Base-by-base conservation (phyloP, 441 rosid genomes). In the Geranium incanum region DNA sequence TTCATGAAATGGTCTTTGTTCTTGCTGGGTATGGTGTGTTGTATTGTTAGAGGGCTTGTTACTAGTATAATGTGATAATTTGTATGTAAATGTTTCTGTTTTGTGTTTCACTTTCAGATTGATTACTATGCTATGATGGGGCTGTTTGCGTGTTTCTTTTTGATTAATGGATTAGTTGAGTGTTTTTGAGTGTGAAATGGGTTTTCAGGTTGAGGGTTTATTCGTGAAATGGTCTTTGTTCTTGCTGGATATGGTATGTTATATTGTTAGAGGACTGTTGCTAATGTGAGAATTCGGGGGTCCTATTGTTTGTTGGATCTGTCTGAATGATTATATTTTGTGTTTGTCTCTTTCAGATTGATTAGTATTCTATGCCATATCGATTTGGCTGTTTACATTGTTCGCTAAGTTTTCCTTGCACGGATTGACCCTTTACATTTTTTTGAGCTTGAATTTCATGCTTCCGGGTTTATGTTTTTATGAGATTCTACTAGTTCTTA, bases 231-330 rank as follows among this genome's bases (percentile, higher is more conserved):
- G 8, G 8, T 6, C 63, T 57, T 4, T 57, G 19, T 8, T 16
- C 23, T 57, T 57, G 63, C 63, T 57, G 63, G 63, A 21, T 16
- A 57, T 57, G 19, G 28, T 57, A 57, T 57, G 28, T 15, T 57
- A 57, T 15, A 57, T 45, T 45, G 52, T 45, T 45, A 52, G 16
- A 52, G 60, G 60, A 3, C 12, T 52, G 15, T 16, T 52, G 19
- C 19, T 28, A 52, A 13, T 52, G 60, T 52, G 19, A 15, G 60
- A 52, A 57, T 57, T 16, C 0, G 63, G 63, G 63, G 63, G 63
- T 55, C 21, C 63, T 13, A 11, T 11, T 45, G 13, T 45, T 5
- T 8, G 52, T 45, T 13, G 13, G 52, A 28, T 28, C 33, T 2
- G 13, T 13, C 13, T 45, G 52, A 45, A 45, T 45, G 13, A 5